phyloP scores from a whole-genome alignment of 495 filamentous ascomycete genomes.

The Aspergillus asperescens region DNA sequence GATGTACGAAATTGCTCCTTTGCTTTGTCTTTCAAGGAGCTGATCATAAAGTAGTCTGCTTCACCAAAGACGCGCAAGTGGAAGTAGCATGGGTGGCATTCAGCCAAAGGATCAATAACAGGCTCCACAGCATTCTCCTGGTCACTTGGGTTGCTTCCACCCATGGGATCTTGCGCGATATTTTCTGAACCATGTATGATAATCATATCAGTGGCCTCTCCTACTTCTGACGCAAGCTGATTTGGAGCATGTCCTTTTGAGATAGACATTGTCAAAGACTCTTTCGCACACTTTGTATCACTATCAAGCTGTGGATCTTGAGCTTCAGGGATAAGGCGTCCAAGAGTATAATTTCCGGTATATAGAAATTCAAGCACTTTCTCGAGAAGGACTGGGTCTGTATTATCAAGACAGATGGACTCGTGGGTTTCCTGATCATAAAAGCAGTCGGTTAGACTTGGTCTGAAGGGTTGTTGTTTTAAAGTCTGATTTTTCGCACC shows the following conservation, averaged over 20 bases:
- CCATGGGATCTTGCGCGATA: neutral
- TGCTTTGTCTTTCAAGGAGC: neutral
- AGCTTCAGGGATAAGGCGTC: neutral
- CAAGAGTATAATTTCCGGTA: slow-evolving; percentile 8
- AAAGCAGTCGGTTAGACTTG: neutral
- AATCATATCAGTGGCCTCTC: neutral
- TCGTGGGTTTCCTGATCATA: neutral
- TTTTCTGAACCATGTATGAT: neutral
- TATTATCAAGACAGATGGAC: neutral
- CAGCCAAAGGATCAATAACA: neutral
- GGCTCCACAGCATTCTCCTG: neutral
- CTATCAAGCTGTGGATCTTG: neutral
- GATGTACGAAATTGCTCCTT: neutral
- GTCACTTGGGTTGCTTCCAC: neutral
- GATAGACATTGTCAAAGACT: neutral
- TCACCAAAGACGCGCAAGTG: neutral
- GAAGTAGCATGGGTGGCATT: neutral
- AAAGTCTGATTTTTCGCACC: neutral
- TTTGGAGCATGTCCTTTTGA: neutral
- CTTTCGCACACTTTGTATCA: neutral
- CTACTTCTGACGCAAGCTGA: neutral
- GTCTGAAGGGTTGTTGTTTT: neutral
- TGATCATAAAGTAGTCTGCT: neutral
- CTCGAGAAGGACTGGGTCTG: slow-evolving; percentile 8
- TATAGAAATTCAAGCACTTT: slow-evolving; percentile 16